phyloP scores from a whole-genome alignment of 768 basidiomycete species.

The Auriscalpium vulgare region DNA sequence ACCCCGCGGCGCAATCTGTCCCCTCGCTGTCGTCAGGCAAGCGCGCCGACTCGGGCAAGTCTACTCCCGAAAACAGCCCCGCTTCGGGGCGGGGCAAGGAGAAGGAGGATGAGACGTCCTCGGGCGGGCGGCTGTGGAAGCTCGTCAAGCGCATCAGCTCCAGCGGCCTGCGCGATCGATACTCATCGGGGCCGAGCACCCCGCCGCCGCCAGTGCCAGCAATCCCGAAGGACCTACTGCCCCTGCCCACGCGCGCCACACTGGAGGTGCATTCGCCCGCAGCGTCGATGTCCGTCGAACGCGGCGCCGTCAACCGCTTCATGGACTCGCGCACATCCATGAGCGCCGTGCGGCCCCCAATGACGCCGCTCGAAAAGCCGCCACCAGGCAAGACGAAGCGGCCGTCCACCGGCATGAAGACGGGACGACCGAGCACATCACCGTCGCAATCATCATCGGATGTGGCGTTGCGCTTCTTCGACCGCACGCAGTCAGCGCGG shows the following conservation, averaged over 20 bases:
- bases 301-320: slow-evolving; percentile 13
- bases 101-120: slow-evolving; percentile 24
- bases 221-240: slow-evolving; percentile 37
- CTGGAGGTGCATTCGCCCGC: slow-evolving; percentile 18
- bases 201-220: slow-evolving; percentile 52
- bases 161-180: slow-evolving; percentile 54
- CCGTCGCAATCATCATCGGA: slow-evolving; percentile 56
- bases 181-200: slow-evolving; percentile 16
- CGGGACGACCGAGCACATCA: slow-evolving; percentile 38
- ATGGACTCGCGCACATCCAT: slow-evolving; percentile 20
- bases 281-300: slow-evolving; percentile 1
- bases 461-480: slow-evolving; percentile 46
- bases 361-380: slow-evolving; percentile 8
- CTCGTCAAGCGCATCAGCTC: slow-evolving; percentile 65
- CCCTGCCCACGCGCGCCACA: slow-evolving; percentile 11
- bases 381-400: neutral
- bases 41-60: neutral
- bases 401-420: slow-evolving; percentile 4
- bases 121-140: slow-evolving; percentile 47
- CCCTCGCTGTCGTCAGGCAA: neutral
- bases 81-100: slow-evolving; percentile 13
- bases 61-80: neutral
- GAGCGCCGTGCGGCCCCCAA: slow-evolving; percentile 19
- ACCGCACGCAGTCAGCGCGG: slow-evolving; percentile 33
- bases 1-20: neutral